Evolutionary conservation across 352 stramenopile species (phyloP).

Genomic region (Globisporangium polare): DNA sequence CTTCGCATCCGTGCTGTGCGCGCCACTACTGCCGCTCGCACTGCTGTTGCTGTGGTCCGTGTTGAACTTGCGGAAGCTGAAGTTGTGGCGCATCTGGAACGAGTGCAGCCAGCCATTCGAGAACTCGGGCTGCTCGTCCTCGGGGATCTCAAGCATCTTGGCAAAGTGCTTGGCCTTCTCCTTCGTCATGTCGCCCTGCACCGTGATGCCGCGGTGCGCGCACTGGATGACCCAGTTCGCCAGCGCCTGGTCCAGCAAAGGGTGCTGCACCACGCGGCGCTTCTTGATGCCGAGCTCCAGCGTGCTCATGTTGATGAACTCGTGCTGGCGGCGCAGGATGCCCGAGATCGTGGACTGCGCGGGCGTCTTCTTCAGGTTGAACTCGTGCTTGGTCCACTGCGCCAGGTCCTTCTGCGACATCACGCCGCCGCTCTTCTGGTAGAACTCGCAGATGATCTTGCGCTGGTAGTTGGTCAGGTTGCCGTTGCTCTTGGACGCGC

Average conservation of each 20-base stretch:
- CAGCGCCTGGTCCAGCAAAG: slow-evolving; percentile 69
- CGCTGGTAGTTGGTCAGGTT: slow-evolving; percentile 84
- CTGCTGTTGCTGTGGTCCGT: slow-evolving; percentile 37
- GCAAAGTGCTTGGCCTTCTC: slow-evolving; percentile 85
- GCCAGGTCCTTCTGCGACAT: slow-evolving; percentile 87
- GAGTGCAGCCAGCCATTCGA: slow-evolving; percentile 79
- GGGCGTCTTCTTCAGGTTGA: slow-evolving; percentile 74
- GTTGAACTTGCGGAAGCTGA: slow-evolving; percentile 83
- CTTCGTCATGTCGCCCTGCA: slow-evolving; percentile 82
- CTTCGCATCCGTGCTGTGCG: slow-evolving; percentile 6
- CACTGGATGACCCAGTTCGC: slow-evolving; percentile 88
- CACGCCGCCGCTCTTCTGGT: slow-evolving; percentile 69
- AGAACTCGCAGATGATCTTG: slow-evolving; percentile 84
- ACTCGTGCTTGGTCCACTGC: slow-evolving; percentile 86
- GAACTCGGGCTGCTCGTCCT: slow-evolving; percentile 74
- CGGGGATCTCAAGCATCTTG: slow-evolving; percentile 73
- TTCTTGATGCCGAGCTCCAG: slow-evolving; percentile 83
- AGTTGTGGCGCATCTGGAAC: slow-evolving; percentile 81
- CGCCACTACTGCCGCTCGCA: neutral
- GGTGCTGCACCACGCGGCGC: slow-evolving; percentile 75
- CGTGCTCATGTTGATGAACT: slow-evolving; percentile 83
- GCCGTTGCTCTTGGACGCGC: slow-evolving; percentile 39
- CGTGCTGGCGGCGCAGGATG: slow-evolving; percentile 75
- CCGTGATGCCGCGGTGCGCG: slow-evolving; percentile 66
- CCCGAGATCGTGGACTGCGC: slow-evolving; percentile 83